A percentile compares a stretch with the other conserved stretches of the same genome.
phyloP scores from a whole-genome alignment of 495 filamentous ascomycete species.

The Lasiosphaeria hispida region DNA sequence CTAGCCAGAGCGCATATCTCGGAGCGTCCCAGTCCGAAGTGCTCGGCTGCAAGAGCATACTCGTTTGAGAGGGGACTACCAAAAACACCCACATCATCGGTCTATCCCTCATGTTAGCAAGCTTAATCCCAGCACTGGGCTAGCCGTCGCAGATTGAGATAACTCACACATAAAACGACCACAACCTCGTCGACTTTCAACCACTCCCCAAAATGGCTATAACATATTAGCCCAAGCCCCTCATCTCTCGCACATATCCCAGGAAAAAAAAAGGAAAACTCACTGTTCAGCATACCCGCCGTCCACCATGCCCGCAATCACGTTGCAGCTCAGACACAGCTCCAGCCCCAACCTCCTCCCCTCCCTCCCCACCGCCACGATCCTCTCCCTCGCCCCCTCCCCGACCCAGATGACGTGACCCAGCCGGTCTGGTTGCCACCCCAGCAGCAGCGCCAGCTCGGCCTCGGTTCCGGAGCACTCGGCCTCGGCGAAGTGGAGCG shows the following conservation, averaged over 20 bases:
- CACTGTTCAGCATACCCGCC: slow-evolving; percentile 66
- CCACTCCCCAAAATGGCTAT: slow-evolving; percentile 36
- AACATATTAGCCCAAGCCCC: background rate
- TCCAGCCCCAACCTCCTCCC: slow-evolving; percentile 58
- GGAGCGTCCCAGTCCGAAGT: slow-evolving; percentile 58
- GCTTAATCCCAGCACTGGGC: too few relatives aligned
- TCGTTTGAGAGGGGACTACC: slow-evolving; percentile 77
- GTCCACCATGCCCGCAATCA: slow-evolving; percentile 67
- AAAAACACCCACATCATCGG: slow-evolving; percentile 85
- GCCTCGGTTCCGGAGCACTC: slow-evolving; percentile 45
- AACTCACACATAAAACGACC: slow-evolving; percentile 40
- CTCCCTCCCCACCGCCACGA: slow-evolving; percentile 38
- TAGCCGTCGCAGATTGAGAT: background rate
- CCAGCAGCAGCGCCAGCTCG: slow-evolving; percentile 63
- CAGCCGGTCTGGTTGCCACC: slow-evolving; percentile 65
- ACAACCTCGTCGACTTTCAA: slow-evolving; percentile 36
- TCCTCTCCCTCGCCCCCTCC: slow-evolving; percentile 53
- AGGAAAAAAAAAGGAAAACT: slow-evolving; percentile 20
- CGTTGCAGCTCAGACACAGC: slow-evolving; percentile 78
- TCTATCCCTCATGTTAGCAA: slow-evolving; percentile 48
- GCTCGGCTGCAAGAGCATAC: slow-evolving; percentile 67
- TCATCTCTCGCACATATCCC: slow-evolving; percentile 4
- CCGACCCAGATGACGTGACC: slow-evolving; percentile 79
- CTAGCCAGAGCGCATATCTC: slow-evolving; percentile 58
- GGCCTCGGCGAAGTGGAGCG: slow-evolving; percentile 78